These are phyloP conservation scores for Bondarzewia mesenterica DNA, from an alignment of 1,284 basidiomycete species.

Conservation along the genomic window DNA sequence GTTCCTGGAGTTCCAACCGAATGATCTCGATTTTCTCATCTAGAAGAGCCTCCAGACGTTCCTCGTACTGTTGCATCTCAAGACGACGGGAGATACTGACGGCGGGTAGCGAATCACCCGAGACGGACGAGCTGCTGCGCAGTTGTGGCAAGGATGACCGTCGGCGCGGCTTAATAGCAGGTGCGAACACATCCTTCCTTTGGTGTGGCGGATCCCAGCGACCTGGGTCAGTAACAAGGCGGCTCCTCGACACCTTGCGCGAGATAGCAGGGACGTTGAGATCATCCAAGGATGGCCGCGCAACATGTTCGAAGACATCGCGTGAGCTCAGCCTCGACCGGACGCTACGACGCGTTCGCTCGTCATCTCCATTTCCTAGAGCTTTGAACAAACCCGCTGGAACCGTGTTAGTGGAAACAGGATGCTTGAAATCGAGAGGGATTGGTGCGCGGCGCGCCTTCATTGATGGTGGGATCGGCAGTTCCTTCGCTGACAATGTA, in stretches of 20 bases:
- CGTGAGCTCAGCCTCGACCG: constrained; percentile 68
- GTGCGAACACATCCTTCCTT: constrained; percentile 41
- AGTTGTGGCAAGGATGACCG: constrained; percentile 58
- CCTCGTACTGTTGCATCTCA: constrained; percentile 51
- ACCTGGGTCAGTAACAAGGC: constrained; percentile 50
- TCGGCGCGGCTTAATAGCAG: constrained; percentile 28
- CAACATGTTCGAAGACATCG: constrained; percentile 53
- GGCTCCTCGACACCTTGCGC: constrained; percentile 40
- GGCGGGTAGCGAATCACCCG: constrained; percentile 35
- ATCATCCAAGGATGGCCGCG: constrained; percentile 67
- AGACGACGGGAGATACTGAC: constrained; percentile 47
- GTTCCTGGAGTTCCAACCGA: constrained; percentile 29
- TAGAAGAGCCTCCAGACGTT: constrained; percentile 48
- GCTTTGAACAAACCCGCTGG: constrained; percentile 81
- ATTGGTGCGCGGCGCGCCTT: constrained; percentile 66
- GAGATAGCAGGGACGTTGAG: constrained; percentile 61
- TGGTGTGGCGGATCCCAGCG: constrained; percentile 22
- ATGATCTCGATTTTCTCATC: constrained; percentile 61
- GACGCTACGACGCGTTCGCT: constrained; percentile 56
- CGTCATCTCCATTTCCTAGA: constrained; percentile 49
- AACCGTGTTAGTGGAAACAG: constrained; percentile 64
- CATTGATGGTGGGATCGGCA: constrained; percentile 27
- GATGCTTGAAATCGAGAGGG: constrained; percentile 73
- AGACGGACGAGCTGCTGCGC: constrained; percentile 29
- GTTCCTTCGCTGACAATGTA: neutral